Evolutionary conservation across 139 green algal species (phyloP).

Genomic region (Auxenochlorella pyrenoidosa): DNA sequence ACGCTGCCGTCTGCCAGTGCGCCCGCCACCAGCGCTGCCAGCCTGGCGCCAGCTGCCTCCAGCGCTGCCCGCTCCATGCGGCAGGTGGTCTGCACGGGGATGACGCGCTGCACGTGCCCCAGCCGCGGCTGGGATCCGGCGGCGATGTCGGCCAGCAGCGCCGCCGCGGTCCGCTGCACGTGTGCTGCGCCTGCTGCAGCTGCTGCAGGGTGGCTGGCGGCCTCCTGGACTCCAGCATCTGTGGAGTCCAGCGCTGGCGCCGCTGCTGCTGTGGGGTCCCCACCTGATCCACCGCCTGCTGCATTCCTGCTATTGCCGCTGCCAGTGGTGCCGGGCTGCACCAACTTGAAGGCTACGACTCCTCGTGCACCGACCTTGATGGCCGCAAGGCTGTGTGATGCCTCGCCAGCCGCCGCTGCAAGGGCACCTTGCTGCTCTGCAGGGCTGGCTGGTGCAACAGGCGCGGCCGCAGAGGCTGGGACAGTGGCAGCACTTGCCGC

Average conservation of each 20-base stretch:
- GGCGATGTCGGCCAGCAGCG: constrained; percentile 12
- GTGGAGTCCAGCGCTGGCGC: too few relatives aligned
- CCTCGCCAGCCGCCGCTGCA: background rate
- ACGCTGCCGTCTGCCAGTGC: background rate
- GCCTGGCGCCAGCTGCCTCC: background rate
- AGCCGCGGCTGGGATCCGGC: background rate
- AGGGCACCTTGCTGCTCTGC: background rate
- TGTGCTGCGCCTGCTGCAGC: background rate
- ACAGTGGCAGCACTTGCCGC: background rate
- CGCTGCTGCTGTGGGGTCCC: too few relatives aligned
- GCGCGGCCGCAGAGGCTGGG: background rate
- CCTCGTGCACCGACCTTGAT: constrained; percentile 25
- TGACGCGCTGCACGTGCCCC: constrained; percentile 22
- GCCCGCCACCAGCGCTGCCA: constrained; percentile 15
- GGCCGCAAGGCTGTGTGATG: background rate
- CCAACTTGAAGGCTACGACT: constrained; percentile 17
- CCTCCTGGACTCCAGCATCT: too few relatives aligned
- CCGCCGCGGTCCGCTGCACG: background rate
- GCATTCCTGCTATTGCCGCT: background rate
- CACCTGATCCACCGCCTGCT: background rate
- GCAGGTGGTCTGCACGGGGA: constrained; percentile 16
- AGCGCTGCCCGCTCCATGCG: background rate
- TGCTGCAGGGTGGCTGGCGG: background rate
- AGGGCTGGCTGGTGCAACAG: background rate
- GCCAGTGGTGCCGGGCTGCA: too few relatives aligned